These are phyloP conservation scores for Heimioporus sp. DNA, from an alignment of 768 basidiomycete genomes.

Conservation along the genomic window DNA sequence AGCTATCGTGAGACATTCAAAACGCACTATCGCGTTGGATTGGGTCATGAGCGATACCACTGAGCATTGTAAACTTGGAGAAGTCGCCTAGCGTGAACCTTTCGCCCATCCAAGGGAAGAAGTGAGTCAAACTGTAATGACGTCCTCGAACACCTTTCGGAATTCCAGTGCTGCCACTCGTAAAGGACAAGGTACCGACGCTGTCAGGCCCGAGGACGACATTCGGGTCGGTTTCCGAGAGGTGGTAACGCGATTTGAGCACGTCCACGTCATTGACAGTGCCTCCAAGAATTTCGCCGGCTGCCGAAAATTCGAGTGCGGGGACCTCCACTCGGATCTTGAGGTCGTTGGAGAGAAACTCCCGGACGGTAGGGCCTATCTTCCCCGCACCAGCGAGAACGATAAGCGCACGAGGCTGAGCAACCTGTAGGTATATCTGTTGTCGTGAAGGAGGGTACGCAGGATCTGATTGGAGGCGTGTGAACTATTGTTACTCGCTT, in stretches of 20 bases:
- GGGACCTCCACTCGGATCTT: constrained; percentile 90
- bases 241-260: constrained; percentile 48
- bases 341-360: constrained; percentile 76
- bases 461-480: constrained; percentile 58
- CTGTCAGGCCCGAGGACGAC: constrained; percentile 93
- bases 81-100: constrained; percentile 69
- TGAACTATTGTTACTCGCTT: not conserved
- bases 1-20: not conserved
- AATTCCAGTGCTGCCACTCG: constrained; percentile 95
- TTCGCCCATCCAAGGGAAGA: constrained; percentile 99
- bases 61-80: constrained; percentile 96
- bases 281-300: constrained; percentile 70
- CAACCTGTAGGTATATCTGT: constrained; percentile 89
- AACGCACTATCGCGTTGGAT: constrained; percentile 96
- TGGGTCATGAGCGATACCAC: constrained; percentile 98
- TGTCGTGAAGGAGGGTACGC: constrained; percentile 95
- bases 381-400: constrained; percentile 88
- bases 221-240: constrained; percentile 72
- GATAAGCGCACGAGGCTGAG: constrained; percentile 86
- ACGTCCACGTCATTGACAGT: constrained; percentile 50
- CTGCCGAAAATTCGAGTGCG: constrained; percentile 70
- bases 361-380: constrained; percentile 77
- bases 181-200: constrained; percentile 92
- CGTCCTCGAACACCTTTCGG: constrained; percentile 97
- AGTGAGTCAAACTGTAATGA: constrained; percentile 95